Percentiles rank a stretch among this genome's conserved stretches.
phyloP scores from a whole-genome alignment of 2,329 filamentous ascomycete species.

The Leptographium procerum region DNA sequence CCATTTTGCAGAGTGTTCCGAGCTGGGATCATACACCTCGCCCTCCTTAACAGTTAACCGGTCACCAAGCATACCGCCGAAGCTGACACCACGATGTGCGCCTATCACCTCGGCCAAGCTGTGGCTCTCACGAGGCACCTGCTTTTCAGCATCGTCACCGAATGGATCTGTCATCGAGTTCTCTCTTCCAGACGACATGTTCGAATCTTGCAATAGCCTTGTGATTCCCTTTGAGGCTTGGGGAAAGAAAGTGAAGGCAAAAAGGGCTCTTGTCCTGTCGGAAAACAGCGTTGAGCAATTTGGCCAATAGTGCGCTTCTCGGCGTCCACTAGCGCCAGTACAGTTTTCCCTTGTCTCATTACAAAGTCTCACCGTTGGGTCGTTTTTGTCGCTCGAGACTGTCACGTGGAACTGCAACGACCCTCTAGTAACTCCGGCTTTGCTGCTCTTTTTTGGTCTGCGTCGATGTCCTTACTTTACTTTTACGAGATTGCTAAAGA shows the following conservation, averaged over 20 bases:
- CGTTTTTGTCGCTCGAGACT: neutral
- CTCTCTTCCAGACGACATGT: constrained; percentile 7
- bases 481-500: neutral
- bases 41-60: constrained; percentile 20
- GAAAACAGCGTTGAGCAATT: neutral
- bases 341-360: neutral
- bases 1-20: constrained; percentile 24
- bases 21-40: constrained; percentile 20
- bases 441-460: neutral
- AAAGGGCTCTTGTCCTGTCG: neutral
- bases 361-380: neutral
- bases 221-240: neutral
- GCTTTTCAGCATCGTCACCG: constrained; percentile 13
- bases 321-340: neutral
- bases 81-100: neutral
- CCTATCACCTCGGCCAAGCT: neutral
- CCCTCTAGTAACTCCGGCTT: neutral
- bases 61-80: constrained; percentile 13
- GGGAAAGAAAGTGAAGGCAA: neutral
- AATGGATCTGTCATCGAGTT: neutral
- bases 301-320: neutral
- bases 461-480: neutral
- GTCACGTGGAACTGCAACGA: neutral
- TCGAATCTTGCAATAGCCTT: neutral
- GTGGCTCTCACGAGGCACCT: neutral